Evolutionary conservation across 164 flowering plant genomes (phyloP), one percentile per base, ranked within the genome.

Genomic region (Vitis amurensis): DNA sequence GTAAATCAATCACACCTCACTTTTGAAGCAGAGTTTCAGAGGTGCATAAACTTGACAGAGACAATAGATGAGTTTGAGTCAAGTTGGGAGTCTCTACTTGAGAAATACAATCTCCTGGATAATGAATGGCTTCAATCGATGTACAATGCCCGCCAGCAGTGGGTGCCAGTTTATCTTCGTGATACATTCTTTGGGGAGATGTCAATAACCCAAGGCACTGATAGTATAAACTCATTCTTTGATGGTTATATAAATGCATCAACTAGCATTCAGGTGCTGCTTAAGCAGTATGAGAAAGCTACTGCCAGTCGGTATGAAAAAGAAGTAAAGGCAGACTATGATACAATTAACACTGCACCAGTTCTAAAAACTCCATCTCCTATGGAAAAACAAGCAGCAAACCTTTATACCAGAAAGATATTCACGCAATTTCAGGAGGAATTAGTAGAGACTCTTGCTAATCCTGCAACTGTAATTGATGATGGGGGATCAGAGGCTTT

Each of bases 321-420:
- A 74, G 91, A 90, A 79, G 71, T 84, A 11, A 85, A 84, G 67
- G 88, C 87, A 16, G 92, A 90, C 75, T 74, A 77, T 31, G 84
- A 83, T 56, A 84, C 87, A 13, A 60, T 67, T 48, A 81, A 79
- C 68, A 75, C 73, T 6, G 67, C 73, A 27, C 85, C 90, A 4
- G 72, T 78, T 71, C 59, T 86, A 23, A 86, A 71, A 67, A 88
- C 88, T 29, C 88, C 90, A 14, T 86, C 90, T 55, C 90, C 89
- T 50, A 84, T 85, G 86, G 91, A 87, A 63, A 84, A 87, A 70
- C 89, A 85, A 73, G 86, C 84, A 4, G 87, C 89, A 44, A 70
- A 56, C 23, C 67, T 82, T 55, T 87, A 79, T 66, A 85, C 91
- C 1, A 79, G 80, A 76, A 79, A 53, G 61, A 63, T 82, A 16